phyloP scores from a whole-genome alignment of 2,329 filamentous ascomycete genomes.

The Fusarium oligoseptatum region DNA sequence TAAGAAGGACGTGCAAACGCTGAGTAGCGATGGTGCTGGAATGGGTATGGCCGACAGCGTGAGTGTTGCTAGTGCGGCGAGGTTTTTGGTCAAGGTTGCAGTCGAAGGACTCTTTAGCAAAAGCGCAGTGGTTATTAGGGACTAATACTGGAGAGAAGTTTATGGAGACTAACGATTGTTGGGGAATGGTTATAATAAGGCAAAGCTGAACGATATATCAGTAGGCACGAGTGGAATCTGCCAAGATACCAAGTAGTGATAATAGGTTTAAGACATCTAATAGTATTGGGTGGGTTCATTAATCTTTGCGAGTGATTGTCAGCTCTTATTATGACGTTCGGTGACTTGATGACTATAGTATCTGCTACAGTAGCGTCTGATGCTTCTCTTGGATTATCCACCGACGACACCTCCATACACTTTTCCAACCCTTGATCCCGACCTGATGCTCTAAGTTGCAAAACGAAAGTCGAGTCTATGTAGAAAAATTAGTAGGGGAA shows the following conservation, averaged over 20 bases:
- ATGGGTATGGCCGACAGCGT: constrained; percentile 50
- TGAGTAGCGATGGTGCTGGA: constrained; percentile 49
- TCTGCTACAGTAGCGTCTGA: background rate
- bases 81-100: constrained; percentile 52
- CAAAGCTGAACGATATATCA: background rate
- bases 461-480: constrained; percentile 26
- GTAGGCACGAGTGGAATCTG: background rate
- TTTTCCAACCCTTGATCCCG: background rate
- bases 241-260: background rate
- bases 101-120: constrained; percentile 42
- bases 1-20: constrained; percentile 37
- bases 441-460: constrained; percentile 5
- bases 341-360: background rate
- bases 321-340: background rate
- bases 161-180: background rate
- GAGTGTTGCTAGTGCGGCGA: constrained; percentile 47
- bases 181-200: background rate
- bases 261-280: background rate
- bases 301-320: background rate
- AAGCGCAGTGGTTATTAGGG: constrained; percentile 34
- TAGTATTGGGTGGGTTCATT: background rate
- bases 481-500: background rate
- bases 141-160: constrained; percentile 6
- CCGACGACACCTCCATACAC: background rate
- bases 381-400: background rate